A percentile compares a stretch with the other conserved stretches of the same genome.
Evolutionary conservation across 345 rosid genomes (phyloP).

Genomic region (Aquilaria yunnanensis): DNA sequence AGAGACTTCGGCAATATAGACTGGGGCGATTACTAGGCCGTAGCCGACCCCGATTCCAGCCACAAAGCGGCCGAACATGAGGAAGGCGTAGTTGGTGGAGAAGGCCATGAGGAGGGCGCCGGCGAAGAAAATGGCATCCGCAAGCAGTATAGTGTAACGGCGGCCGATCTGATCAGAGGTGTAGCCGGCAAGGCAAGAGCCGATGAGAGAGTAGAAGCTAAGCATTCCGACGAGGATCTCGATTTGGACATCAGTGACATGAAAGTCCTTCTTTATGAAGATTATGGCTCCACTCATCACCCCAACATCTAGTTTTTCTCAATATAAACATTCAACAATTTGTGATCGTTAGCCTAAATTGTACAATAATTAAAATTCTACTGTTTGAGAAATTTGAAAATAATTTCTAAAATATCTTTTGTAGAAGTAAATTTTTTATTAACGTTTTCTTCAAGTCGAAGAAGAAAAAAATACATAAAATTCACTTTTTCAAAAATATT

Average conservation of each 20-base stretch:
- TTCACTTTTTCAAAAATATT: too few relatives aligned
- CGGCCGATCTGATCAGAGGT: constrained; percentile 88
- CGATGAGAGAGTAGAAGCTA: constrained; percentile 57
- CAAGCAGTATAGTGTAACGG: constrained; percentile 71
- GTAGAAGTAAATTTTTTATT: not conserved
- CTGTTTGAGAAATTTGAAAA: too few relatives aligned
- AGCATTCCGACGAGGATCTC: constrained; percentile 51
- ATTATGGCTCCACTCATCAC: constrained; percentile 75
- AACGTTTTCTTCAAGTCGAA: too few relatives aligned
- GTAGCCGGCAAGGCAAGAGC: constrained; percentile 63
- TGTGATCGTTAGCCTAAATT: too few relatives aligned
- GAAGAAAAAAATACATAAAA: too few relatives aligned
- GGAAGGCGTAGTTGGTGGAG: constrained; percentile 62
- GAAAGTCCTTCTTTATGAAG: constrained; percentile 38
- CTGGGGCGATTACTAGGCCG: constrained; percentile 84
- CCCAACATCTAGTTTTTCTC: constrained; percentile 40
- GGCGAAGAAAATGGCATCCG: constrained; percentile 64
- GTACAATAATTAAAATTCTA: too few relatives aligned
- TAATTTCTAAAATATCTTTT: too few relatives aligned
- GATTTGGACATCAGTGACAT: constrained; percentile 33
- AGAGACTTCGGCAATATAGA: constrained; percentile 73
- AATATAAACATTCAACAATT: not conserved
- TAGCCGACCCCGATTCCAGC: constrained; percentile 85
- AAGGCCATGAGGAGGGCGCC: constrained; percentile 86
- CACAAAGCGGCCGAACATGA: constrained; percentile 75